Evolutionary conservation across 1,284 basidiomycete genomes (phyloP).

Genomic region (Melampsora larici-populina): DNA sequence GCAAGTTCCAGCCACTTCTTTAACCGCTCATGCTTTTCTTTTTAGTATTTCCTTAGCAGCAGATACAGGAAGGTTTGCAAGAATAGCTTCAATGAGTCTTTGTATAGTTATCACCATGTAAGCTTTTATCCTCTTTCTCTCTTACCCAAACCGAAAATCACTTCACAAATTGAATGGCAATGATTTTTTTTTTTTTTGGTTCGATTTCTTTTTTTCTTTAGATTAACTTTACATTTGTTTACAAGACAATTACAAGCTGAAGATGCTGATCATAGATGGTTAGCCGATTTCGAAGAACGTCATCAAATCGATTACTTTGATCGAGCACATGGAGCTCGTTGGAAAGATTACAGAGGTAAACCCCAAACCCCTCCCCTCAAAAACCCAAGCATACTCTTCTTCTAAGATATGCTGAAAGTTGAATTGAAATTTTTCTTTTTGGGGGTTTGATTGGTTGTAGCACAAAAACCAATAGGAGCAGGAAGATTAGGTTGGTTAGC

Average conservation of each 20-base stretch:
- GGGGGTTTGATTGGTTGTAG: not conserved
- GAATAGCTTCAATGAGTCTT: constrained; percentile 43
- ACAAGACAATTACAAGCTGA: constrained; percentile 45
- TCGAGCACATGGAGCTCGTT: constrained; percentile 33
- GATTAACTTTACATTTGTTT: constrained; percentile 42
- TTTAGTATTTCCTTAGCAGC: constrained; percentile 44
- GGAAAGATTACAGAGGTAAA: constrained; percentile 34
- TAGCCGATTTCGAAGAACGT: constrained; percentile 43
- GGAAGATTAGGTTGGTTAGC: constrained; percentile 33
- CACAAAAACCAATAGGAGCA: constrained; percentile 24
- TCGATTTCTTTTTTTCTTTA: not conserved
- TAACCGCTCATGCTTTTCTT: constrained; percentile 44
- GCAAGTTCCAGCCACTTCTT: constrained; percentile 40
- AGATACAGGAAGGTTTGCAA: constrained; percentile 31
- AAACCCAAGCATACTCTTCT: too few species aligned
- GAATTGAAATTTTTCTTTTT: not conserved
- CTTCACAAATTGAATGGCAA: not conserved
- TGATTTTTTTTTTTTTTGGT: not conserved
- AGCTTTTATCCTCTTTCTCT: constrained; percentile 1
- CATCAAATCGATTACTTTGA: constrained; percentile 41
- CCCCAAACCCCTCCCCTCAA: not conserved
- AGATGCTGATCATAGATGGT: constrained; percentile 44
- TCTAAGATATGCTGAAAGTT: too few species aligned
- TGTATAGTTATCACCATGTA: constrained; percentile 44
- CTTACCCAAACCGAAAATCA: not conserved